These are phyloP conservation scores for Globisporangium irregulare DNA, from an alignment of 352 stramenopile genomes.

Conservation along the genomic window DNA sequence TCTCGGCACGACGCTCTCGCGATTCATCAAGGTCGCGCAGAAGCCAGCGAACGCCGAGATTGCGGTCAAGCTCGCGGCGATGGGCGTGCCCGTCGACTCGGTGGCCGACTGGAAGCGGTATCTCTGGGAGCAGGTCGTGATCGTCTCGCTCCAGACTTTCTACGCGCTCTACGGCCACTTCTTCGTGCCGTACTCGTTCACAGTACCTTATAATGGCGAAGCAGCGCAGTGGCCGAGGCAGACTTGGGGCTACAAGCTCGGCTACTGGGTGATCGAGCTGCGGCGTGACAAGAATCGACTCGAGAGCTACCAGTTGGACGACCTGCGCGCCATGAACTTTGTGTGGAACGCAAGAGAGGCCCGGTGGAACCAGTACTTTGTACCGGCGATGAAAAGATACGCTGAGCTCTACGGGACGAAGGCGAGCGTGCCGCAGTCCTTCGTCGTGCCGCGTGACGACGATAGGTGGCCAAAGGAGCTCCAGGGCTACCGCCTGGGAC, in stretches of 20 bases:
- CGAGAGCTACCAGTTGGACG: conserved; percentile 30
- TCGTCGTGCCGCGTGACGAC: conserved; percentile 34
- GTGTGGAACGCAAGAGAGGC: conserved; percentile 33
- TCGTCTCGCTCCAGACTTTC: conserved; percentile 29
- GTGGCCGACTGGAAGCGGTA: conserved; percentile 28
- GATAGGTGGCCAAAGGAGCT: conserved; percentile 26
- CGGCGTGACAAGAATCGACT: conserved; percentile 28
- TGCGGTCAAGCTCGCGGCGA: conserved; percentile 14
- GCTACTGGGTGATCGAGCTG: conserved; percentile 39
- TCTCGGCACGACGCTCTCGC: conserved; percentile 36
- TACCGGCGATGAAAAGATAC: conserved; percentile 31
- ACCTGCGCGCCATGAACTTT: conserved; percentile 29
- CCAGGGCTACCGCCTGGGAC: conserved; percentile 33
- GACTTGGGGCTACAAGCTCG: conserved; percentile 42
- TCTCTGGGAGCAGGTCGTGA: conserved; percentile 31
- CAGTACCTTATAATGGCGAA: conserved; percentile 20
- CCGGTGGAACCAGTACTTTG: conserved; percentile 38
- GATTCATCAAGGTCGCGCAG: conserved; percentile 35
- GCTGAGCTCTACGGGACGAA: conserved; percentile 24
- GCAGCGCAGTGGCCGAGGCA: conserved; percentile 22
- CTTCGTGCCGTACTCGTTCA: conserved; percentile 33
- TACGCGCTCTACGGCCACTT: conserved; percentile 26
- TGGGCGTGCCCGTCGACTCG: conserved; percentile 23
- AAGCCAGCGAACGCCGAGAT: conserved; percentile 23
- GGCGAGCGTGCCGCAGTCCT: conserved; percentile 33